phyloP scores from a whole-genome alignment of 768 basidiomycete species.

The Gymnopilus junonius region DNA sequence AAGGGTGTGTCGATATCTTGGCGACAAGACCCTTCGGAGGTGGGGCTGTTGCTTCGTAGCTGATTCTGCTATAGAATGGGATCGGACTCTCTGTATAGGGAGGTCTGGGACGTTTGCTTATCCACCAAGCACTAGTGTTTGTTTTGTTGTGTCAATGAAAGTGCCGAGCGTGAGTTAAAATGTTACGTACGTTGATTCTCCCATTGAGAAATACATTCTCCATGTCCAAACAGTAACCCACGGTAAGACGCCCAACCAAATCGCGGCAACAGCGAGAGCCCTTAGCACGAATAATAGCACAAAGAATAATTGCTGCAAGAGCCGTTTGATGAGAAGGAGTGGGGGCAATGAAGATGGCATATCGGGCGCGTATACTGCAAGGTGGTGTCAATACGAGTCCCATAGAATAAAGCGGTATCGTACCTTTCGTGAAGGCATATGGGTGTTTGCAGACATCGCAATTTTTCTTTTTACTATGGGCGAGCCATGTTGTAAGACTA shows the following conservation, averaged over 20 bases:
- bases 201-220: conserved; percentile 86
- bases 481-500: conserved; percentile 93
- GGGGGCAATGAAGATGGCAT: conserved; percentile 82
- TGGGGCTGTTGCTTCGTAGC: conserved; percentile 31
- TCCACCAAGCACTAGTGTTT: conserved; percentile 77
- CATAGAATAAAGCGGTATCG: conserved; percentile 11
- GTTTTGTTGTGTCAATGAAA: background rate
- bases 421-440: conserved; percentile 93
- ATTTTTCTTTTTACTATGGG: conserved; percentile 91
- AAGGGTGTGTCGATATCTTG: conserved; percentile 42
- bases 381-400: background rate
- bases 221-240: conserved; percentile 91
- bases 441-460: conserved; percentile 97
- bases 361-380: conserved; percentile 78
- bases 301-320: conserved; percentile 68
- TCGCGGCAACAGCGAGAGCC: conserved; percentile 69
- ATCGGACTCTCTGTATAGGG: conserved; percentile 29
- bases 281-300: conserved; percentile 65
- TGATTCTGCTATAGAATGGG: conserved; percentile 39
- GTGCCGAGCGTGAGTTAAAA: background rate
- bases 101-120: conserved; percentile 63
- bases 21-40: conserved; percentile 41
- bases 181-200: conserved; percentile 69
- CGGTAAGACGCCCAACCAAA: conserved; percentile 90
- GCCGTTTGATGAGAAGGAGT: conserved; percentile 66